Base-by-base conservation (phyloP, 345 rosid species). In the Barbarea vulgaris region DNA sequence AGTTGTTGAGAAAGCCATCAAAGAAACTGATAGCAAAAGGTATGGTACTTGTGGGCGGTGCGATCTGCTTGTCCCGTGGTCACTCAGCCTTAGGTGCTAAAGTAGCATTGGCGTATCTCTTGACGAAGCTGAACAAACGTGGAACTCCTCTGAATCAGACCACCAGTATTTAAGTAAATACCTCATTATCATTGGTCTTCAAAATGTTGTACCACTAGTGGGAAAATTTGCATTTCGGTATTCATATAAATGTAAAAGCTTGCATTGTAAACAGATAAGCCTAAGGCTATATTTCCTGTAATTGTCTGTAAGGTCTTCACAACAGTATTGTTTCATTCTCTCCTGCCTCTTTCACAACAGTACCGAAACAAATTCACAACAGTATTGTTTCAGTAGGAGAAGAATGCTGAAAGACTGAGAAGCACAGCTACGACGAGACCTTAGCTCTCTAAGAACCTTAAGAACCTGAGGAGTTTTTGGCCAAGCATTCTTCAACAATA, bases 31-130 rank as follows among this genome's bases (percentile, higher is more conserved):
- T 89, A 19, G 87, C 86, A 12, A 86, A 87, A 31, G 81, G 91
- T 67, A 69, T 85, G 81, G 82, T 91, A 56, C 79, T 91, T 51
- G 73, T 87, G 41, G 97, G 97, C 9, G 46, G 58, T 30, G 81
- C 76, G 9, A 75, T 92, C 73, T 92, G 87, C 80, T 85, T 92
- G 67, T 82, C 92, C 6, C 85, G 88, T 4, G 93, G 89, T 62
- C 89, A 81, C 61, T 81, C 92, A 21, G 70, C 84, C 13, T 81
- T 92, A 19, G 88, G 89, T 15, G 96, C 89, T 62, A 92, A 89
- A 82, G 89, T 92, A 46, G 92, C 87, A 22, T 72, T 89, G 71
- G 91, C 91, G 33, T 92, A 82, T 72, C 70, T 92, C 68, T 63
- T 92, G 84, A 81, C 88, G 0, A 92, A 90, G 84, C 81, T 87